Evolutionary conservation across 2,329 filamentous ascomycete genomes (phyloP), one percentile per base, ranked within the genome.

Genomic region (Claviceps digitariae): DNA sequence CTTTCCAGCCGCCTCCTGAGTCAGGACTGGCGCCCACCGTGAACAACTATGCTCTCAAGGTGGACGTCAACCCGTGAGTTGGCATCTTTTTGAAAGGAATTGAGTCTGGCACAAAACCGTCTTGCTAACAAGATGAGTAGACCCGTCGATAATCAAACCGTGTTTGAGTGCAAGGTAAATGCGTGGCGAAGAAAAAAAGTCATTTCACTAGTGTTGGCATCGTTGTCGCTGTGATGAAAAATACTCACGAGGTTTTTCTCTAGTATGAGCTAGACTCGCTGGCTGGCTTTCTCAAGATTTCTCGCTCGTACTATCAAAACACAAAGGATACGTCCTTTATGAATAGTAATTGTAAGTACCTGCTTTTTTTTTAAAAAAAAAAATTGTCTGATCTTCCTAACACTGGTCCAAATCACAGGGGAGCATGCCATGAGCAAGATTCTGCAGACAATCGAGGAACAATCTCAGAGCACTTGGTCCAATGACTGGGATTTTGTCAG

Each of bases 191-290:
- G 21, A 21, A 12, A 43, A 43, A 12, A 34, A n/a, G n/a, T n/a
- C n/a, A n/a, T n/a, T 9, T 13, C 10, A 2, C 20, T 21, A 21
- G 2, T 21, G 17, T 21, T 41, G n/a, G 9, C 8, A n/a, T 41
- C 20, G 13, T 45, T 27, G n/a, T 8, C 23, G 10, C 10, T 9
- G 7, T 45, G 8, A 31, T n/a, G 0, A 8, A 47, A 13, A 20
- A 31, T 29, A 43, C 38, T n/a, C 38, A 40, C 38, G 2, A 3
- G 3, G 8, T 40, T 40, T 1, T 12, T 2, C 17, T 31, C 15
- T 29, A 95, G 70, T 95, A 91, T 68, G 90, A 95, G 69, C 79
- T 95, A 40, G 90, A 95, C 71, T 91, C 87, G 8, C 78, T 95
- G 2, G 89, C 89, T 0, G 83, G 87, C 45, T 95, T 95, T 67